Conservation (phyloP, 441 rosid species). For the Kokia cookei region DNA sequence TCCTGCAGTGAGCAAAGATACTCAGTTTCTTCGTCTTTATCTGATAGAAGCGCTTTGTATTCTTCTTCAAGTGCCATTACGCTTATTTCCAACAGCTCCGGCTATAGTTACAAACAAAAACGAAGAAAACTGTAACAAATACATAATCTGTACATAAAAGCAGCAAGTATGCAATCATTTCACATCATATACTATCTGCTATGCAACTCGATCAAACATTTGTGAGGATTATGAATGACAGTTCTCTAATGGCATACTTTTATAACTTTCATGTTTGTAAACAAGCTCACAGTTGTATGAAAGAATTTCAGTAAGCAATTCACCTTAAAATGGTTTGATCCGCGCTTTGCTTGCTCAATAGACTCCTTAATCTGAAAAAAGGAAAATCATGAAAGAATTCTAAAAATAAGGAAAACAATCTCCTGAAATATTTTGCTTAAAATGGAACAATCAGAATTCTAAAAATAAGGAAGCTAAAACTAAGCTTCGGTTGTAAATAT, state of each 20-base stretch:
- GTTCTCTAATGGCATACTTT: background rate
- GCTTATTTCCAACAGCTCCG: constrained; percentile 52
- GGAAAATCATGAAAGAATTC: background rate
- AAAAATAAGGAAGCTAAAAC: background rate
- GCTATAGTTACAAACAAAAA: constrained; percentile 26
- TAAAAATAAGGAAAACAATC: background rate
- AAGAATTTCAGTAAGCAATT: constrained; percentile 7
- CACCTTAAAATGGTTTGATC: constrained; percentile 50
- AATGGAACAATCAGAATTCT: background rate
- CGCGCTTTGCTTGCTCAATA: constrained; percentile 39
- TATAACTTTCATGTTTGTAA: background rate
- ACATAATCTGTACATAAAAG: background rate
- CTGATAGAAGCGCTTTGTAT: constrained; percentile 42
- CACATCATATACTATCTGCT: background rate
- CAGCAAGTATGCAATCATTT: background rate
- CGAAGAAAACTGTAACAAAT: background rate
- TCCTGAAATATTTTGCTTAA: background rate
- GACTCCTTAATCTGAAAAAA: constrained; percentile 47
- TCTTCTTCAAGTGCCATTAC: constrained; percentile 46
- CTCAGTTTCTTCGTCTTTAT: constrained; percentile 50
- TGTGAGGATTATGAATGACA: background rate
- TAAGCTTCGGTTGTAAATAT: background rate
- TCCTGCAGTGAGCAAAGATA: constrained; percentile 40
- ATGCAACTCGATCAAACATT: background rate
- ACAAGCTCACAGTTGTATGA: background rate